A percentile compares a stretch with the other conserved stretches of the same genome.
These are phyloP conservation scores for Sphaerobolus stellatus DNA, from an alignment of 1,284 basidiomycete species.

Conservation along the genomic window DNA sequence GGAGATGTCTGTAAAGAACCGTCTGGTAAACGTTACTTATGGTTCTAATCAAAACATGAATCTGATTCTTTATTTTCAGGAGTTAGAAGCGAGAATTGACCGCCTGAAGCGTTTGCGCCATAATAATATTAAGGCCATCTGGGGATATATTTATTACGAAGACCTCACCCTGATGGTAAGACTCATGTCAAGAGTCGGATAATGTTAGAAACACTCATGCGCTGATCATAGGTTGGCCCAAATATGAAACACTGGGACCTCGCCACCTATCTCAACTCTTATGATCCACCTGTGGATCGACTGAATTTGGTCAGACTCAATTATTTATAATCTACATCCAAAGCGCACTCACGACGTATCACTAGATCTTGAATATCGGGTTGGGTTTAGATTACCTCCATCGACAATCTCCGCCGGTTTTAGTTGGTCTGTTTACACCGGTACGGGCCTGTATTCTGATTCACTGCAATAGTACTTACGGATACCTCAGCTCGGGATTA, in stretches of 20 bases:
- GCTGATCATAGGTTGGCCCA: neutral
- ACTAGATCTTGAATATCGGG: neutral
- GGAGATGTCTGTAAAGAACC: neutral
- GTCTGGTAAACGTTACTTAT: neutral
- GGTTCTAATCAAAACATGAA: neutral
- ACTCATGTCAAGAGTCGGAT: no score
- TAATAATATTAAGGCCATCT: neutral
- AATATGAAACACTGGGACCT: constrained; percentile 3
- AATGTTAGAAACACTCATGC: no score
- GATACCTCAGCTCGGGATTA: neutral
- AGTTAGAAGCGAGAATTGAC: neutral
- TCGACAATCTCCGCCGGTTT: neutral
- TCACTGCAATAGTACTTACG: neutral
- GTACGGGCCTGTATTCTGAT: neutral
- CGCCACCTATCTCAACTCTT: neutral
- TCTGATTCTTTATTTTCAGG: neutral
- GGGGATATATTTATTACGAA: neutral
- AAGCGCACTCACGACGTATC: neutral
- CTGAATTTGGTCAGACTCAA: neutral
- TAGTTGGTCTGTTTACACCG: neutral
- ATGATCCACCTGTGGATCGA: neutral
- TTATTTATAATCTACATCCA: no score
- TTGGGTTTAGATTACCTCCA: constrained; percentile 1
- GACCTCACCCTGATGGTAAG: no score
- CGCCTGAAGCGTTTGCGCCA: neutral